Base-by-base conservation (phyloP, 768 basidiomycete species). In the Termitomyces titanicus region DNA sequence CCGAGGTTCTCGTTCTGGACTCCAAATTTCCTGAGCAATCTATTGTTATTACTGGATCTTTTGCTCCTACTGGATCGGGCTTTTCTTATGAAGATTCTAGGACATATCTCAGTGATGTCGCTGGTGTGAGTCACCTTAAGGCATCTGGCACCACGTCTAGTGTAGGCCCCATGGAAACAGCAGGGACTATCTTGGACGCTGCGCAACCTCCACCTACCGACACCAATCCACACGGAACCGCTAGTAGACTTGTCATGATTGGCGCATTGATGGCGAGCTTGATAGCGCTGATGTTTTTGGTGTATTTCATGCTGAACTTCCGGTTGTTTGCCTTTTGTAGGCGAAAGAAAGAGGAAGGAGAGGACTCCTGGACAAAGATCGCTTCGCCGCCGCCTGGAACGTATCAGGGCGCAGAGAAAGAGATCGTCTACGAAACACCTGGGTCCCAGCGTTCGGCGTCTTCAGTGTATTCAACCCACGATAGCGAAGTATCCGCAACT, bases 191-290 rank as follows among this genome's bases (percentile, higher is more conserved):
- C 7, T 31, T 49, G n/a, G 47, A 55, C 15, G 47, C 57, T 8
- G 18, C 33, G 9, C 47, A 42, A 38, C 33, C 40, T 22, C 44
- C 39, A 8, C 10, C 47, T 33, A 20, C 24, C 13, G 38, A 34
- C 33, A 6, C 34, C 15, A 37, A 29, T 34, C n/a, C 24, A 18
- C 42, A 54, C 27, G 24, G 47, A 18, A 38, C 48, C 27, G 27
- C 46, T 35, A 56, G 43, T 37, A 60, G 63, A 42, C 60, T 65
- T 7, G 29, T 61, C 22, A 40, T 63, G 24, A 51, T 65, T 2
- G 60, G 53, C 8, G 44, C 49, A 17, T 44, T 61, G 18, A 50
- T 65, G 54, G 64, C 51, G 12, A 60, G 54, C 20, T 54, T 65
- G 24, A 45, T 63, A 31, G 53, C 44, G 5, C 25, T 61, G 15